Conservation (phyloP, 495 filamentous ascomycete genomes). For the Talaromyces liani region DNA sequence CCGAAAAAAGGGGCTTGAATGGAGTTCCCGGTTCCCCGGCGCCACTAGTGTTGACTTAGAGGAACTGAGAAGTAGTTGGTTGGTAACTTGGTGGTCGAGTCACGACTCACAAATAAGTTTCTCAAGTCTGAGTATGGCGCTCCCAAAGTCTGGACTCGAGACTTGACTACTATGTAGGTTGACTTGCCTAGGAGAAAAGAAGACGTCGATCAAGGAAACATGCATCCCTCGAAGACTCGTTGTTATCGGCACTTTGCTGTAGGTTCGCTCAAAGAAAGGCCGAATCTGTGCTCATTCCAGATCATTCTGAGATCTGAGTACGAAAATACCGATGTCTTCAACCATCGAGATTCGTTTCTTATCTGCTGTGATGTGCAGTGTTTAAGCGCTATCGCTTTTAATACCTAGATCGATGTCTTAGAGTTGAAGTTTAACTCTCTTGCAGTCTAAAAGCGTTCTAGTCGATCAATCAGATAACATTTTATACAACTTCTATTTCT, state of each 20-base stretch:
- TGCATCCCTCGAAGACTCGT: neutral
- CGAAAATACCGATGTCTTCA: neutral
- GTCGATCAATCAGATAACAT: neutral
- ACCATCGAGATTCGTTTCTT: neutral
- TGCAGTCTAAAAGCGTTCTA: neutral
- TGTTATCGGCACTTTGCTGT: neutral
- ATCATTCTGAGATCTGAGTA: neutral
- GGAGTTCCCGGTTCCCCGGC: neutral
- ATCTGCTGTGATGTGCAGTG: too few relatives aligned
- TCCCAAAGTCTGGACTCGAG: neutral
- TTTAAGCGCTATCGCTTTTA: too few relatives aligned
- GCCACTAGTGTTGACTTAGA: neutral
- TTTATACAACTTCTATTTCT: neutral
- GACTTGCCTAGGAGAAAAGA: neutral
- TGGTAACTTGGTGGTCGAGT: neutral
- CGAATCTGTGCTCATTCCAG: neutral
- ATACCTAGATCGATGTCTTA: too few relatives aligned
- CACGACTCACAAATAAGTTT: neutral
- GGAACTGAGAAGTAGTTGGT: neutral
- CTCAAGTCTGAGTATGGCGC: neutral
- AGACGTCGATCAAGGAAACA: neutral
- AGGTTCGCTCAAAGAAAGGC: neutral
- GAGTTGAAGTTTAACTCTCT: too few relatives aligned
- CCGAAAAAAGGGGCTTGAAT: slow-evolving; percentile 1
- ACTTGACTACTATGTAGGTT: too few relatives aligned